phyloP scores from a whole-genome alignment of 495 filamentous ascomycete genomes.

The Amphirosellinia nigrospora region DNA sequence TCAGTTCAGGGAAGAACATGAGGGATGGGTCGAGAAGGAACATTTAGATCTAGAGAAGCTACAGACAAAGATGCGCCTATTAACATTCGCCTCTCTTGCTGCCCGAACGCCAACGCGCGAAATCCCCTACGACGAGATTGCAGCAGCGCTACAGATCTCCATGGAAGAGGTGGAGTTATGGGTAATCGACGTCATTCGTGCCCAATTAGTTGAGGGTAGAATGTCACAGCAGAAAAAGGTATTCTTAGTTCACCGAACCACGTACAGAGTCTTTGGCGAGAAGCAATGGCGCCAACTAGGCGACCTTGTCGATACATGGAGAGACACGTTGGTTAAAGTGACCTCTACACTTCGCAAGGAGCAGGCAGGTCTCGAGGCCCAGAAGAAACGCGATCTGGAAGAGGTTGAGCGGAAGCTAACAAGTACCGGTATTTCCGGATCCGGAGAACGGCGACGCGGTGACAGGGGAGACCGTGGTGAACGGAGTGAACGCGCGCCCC shows the following conservation, averaged over 20 bases:
- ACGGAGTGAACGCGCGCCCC: slow-evolving; percentile 26
- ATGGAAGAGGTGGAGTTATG: slow-evolving; percentile 90
- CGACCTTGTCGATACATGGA: slow-evolving; percentile 87
- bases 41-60: slow-evolving; percentile 67
- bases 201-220: slow-evolving; percentile 92
- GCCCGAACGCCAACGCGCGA: slow-evolving; percentile 80
- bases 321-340: slow-evolving; percentile 75
- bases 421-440: slow-evolving; percentile 40
- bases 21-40: slow-evolving; percentile 77
- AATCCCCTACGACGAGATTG: slow-evolving; percentile 83
- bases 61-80: slow-evolving; percentile 88
- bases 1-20: slow-evolving; percentile 85
- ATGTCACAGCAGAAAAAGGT: slow-evolving; percentile 87
- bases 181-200: slow-evolving; percentile 97
- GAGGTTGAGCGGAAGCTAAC: slow-evolving; percentile 63
- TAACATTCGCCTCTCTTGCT: slow-evolving; percentile 89
- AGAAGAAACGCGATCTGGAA: slow-evolving; percentile 65
- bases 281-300: slow-evolving; percentile 98
- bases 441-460: slow-evolving; percentile 38
- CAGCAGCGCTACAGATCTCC: slow-evolving; percentile 80
- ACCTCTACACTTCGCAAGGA: slow-evolving; percentile 75
- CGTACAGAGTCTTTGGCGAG: slow-evolving; percentile 94
- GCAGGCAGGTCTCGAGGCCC: slow-evolving; percentile 67
- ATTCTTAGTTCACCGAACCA: slow-evolving; percentile 92
- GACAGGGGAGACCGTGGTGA: slow-evolving; percentile 35